phyloP scores from a whole-genome alignment of 2,329 filamentous ascomycete genomes.

The Alternaria ventricosa region DNA sequence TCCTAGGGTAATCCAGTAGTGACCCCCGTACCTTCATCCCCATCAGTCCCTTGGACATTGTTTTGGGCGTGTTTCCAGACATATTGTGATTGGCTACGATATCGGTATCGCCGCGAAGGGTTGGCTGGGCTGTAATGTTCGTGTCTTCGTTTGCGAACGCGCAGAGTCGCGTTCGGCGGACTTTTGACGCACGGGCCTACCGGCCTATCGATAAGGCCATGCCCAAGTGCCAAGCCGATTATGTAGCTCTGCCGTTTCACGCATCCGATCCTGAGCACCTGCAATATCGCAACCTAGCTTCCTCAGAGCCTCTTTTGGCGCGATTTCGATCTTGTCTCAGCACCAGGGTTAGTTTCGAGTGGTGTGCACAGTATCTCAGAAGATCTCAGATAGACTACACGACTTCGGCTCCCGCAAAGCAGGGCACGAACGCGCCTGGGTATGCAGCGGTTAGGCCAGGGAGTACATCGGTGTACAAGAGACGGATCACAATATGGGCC shows the following conservation, averaged over 20 bases:
- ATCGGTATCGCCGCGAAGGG: not conserved
- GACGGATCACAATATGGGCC: not conserved
- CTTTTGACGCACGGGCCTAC: conserved; percentile 4
- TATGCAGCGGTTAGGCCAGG: not conserved
- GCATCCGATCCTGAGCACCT: not conserved
- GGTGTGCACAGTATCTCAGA: not conserved
- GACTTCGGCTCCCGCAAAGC: not conserved
- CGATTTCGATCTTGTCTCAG: not conserved
- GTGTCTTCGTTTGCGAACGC: conserved; percentile 2
- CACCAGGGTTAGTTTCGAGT: not conserved
- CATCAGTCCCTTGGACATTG: conserved; percentile 85
- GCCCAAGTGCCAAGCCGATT: not conserved
- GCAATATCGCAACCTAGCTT: not conserved
- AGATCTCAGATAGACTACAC: not conserved
- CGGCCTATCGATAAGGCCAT: not conserved
- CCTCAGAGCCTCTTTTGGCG: not conserved
- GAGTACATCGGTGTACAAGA: not conserved
- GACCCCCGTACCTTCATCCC: conserved; percentile 74
- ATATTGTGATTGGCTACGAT: conserved; percentile 17
- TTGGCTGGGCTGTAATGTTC: not conserved
- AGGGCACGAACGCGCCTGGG: not conserved
- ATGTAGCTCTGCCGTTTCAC: not conserved
- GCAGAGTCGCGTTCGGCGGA: conserved; percentile 9
- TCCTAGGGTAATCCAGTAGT: not conserved
- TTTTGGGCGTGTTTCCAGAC: conserved; percentile 56